These are phyloP conservation scores for Kwoniella mangroviensis DNA, from an alignment of 768 basidiomycete genomes.

Conservation along the genomic window DNA sequence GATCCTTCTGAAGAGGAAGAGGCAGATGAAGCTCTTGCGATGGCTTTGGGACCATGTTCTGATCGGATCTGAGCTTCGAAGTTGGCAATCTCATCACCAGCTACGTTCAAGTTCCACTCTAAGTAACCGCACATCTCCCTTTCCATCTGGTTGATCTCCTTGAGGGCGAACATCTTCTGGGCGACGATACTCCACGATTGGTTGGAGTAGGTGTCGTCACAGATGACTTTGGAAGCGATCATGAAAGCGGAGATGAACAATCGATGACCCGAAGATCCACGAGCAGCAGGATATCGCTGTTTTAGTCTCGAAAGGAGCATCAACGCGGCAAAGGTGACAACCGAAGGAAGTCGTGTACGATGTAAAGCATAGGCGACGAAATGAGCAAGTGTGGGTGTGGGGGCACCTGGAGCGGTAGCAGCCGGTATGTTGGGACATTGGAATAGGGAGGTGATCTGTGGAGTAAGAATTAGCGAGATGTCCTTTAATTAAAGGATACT, in stretches of 20 bases:
- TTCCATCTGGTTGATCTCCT: slow-evolving; percentile 97
- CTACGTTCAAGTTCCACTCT: slow-evolving; percentile 70
- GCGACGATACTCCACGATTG: slow-evolving; percentile 91
- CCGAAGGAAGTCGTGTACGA: slow-evolving; percentile 73
- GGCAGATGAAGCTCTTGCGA: slow-evolving; percentile 29
- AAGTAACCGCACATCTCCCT: slow-evolving; percentile 90
- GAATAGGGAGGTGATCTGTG: slow-evolving; percentile 74
- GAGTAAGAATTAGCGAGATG: slow-evolving; percentile 8
- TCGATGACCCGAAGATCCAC: slow-evolving; percentile 86
- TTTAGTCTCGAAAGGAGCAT: slow-evolving; percentile 82
- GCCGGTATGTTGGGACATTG: slow-evolving; percentile 83
- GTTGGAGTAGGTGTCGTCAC: slow-evolving; percentile 92
- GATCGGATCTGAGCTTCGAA: slow-evolving; percentile 57
- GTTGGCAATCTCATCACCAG: slow-evolving; percentile 55
- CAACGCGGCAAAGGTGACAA: slow-evolving; percentile 71
- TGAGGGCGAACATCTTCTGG: slow-evolving; percentile 79
- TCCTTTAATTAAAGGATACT: not conserved
- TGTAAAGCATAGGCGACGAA: slow-evolving; percentile 89
- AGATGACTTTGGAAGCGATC: slow-evolving; percentile 89
- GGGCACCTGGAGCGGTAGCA: slow-evolving; percentile 60
- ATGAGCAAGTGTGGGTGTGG: slow-evolving; percentile 69
- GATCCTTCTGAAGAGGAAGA: slow-evolving; percentile 12
- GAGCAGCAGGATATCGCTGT: slow-evolving; percentile 86
- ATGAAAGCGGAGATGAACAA: slow-evolving; percentile 91
- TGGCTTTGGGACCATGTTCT: slow-evolving; percentile 54